phyloP scores from a whole-genome alignment of 1,284 basidiomycete species.

The Fomitopsis pinicola region DNA sequence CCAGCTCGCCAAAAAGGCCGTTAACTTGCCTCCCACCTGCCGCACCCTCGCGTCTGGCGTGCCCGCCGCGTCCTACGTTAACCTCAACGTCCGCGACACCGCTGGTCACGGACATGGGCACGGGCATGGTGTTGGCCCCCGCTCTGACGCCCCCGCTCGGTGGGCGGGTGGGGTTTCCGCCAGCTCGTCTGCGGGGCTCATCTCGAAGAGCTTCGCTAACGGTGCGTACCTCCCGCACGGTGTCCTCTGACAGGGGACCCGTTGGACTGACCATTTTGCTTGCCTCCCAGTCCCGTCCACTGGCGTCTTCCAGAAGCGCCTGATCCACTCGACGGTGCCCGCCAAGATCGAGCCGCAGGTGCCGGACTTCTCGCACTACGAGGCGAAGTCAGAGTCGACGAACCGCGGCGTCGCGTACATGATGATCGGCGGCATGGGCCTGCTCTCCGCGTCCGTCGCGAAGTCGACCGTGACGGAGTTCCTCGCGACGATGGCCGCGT shows the following conservation, averaged over 20 bases:
- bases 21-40: constrained; percentile 81
- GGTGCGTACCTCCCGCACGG: constrained; percentile 44
- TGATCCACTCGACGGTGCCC: constrained; percentile 68
- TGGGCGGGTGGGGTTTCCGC: constrained; percentile 61
- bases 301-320: constrained; percentile 60
- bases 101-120: constrained; percentile 54
- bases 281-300: constrained; percentile 41
- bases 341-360: constrained; percentile 70
- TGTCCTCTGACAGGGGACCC: neutral
- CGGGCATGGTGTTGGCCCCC: constrained; percentile 53
- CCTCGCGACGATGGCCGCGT: constrained; percentile 93
- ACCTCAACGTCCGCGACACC: constrained; percentile 62
- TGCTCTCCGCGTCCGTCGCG: constrained; percentile 91
- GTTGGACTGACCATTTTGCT: constrained; percentile 1
- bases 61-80: constrained; percentile 66
- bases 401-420: constrained; percentile 94
- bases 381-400: constrained; percentile 59
- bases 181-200: constrained; percentile 47
- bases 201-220: constrained; percentile 64
- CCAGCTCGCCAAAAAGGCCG: constrained; percentile 72
- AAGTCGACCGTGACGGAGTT: constrained; percentile 95
- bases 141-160: constrained; percentile 62
- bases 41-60: constrained; percentile 72
- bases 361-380: constrained; percentile 88
- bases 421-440: constrained; percentile 95